Evolutionary conservation across 1,139 yeast genomes (phyloP), one percentile per base, ranked within the genome.

Genomic region (Suhomyces atakaporum): DNA sequence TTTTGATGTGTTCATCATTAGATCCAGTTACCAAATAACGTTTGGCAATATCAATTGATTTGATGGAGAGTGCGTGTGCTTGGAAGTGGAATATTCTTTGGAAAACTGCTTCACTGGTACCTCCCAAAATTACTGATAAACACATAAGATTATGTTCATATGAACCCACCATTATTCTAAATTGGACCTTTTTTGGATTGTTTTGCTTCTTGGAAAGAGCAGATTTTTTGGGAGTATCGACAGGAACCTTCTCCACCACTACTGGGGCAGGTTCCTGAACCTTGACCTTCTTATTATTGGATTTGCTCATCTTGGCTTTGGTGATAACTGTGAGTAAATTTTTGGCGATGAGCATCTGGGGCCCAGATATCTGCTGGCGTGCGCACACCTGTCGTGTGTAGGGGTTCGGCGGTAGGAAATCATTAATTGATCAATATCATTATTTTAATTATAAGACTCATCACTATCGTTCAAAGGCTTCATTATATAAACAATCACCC

Each of bases 81-180:
- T 92, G 88, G 62, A 92, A 92, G 60, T 92, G 97, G 71, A 92
- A 92, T 29, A 94, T 80, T 1, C 97, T 96, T 32, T 88, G 90
- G 66, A 94, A 92, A 4, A 85, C 73, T 2, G 90, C 84, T 12
- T 57, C 60, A 28, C 41, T 50, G 31, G 40, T 44, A 2, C 51
- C 47, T 20, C 68, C 70, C 26, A 88, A 53, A 14, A 81, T 73
- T 29, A 87, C 68, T 1, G 97, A 88, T 13, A 90, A 73, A 66
- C 97, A 89, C 32, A 90, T 66, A 33, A 94, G 64, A 46, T 89
- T 88, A 63, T 94, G 98, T 63, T 94, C 98, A 54, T 94, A 92
- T 1, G 97, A 89, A 15, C 97, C 98, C 7, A 88, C 95, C 53
- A 92, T 75, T 26, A 92, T 79, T 54, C 98, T 73, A 48, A 92